These are phyloP conservation scores for Colletotrichum melonis DNA, from an alignment of 2,329 filamentous ascomycete genomes.

Conservation along the genomic window DNA sequence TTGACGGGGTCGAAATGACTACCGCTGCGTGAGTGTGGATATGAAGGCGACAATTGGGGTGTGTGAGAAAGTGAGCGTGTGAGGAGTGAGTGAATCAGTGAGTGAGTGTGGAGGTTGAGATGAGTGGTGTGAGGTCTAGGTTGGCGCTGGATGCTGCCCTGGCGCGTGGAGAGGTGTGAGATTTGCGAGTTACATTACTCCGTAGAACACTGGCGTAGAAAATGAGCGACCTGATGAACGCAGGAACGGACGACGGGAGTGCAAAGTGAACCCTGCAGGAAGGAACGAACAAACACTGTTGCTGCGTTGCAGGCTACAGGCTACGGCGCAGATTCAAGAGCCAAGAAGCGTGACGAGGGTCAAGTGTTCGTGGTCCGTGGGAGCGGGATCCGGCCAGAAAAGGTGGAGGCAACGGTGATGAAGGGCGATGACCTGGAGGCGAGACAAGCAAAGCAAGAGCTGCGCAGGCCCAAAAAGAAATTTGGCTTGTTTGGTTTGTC, in stretches of 20 bases:
- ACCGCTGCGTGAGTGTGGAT: not conserved
- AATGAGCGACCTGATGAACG: not conserved
- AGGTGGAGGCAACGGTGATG: constrained; percentile 29
- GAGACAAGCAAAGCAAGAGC: constrained; percentile 25
- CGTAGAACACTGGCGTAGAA: no score
- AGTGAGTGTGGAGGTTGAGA: constrained; percentile 25
- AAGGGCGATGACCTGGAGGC: constrained; percentile 22
- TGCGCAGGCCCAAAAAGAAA: constrained; percentile 11
- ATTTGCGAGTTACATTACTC: not conserved
- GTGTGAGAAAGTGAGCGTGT: not conserved
- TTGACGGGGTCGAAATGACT: not conserved
- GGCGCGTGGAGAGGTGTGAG: not conserved
- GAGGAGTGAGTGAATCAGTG: constrained; percentile 4
- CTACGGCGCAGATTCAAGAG: no score
- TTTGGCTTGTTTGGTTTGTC: constrained; percentile 16
- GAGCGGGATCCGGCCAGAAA: not conserved
- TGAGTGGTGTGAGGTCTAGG: not conserved
- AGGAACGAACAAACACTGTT: not conserved
- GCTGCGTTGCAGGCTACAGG: not conserved
- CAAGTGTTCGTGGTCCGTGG: not conserved
- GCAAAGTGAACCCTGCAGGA: constrained; percentile 21
- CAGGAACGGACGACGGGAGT: constrained; percentile 16
- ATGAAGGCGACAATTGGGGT: not conserved
- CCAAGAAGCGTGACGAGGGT: not conserved
- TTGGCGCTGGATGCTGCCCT: not conserved